Evolutionary conservation across 2,329 filamentous ascomycete species (phyloP).

Genomic region (Polytolypa hystricis): DNA sequence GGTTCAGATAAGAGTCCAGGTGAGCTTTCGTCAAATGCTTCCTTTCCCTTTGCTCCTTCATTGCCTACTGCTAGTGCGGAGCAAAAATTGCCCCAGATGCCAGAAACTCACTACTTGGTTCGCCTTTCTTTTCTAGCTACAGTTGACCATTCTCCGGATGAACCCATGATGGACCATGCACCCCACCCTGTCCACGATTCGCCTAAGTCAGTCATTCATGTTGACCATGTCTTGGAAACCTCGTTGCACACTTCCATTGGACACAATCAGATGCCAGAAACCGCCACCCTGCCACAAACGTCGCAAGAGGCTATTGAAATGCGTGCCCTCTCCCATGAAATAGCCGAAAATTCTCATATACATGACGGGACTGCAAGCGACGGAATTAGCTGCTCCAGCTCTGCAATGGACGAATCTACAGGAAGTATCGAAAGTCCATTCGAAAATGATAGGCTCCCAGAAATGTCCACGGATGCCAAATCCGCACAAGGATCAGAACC

Average conservation of each 20-base stretch:
- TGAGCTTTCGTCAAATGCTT: constrained; percentile 3
- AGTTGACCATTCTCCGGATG: background rate
- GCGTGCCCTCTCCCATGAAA: constrained; percentile 7
- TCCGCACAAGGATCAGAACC: too few species aligned
- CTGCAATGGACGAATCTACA: constrained; percentile 30
- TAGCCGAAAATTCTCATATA: constrained; percentile 9
- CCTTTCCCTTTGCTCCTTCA: background rate
- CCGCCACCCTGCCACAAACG: constrained; percentile 5
- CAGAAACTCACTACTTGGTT: constrained; percentile 4
- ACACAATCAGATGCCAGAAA: too few species aligned
- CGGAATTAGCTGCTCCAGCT: constrained; percentile 18
- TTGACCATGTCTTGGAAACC: too few species aligned
- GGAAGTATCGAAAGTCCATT: constrained; percentile 12
- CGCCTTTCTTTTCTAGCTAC: background rate
- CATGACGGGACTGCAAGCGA: constrained; percentile 9
- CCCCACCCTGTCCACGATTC: too few species aligned
- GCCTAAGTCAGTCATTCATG: too few species aligned
- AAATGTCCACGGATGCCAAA: too few species aligned
- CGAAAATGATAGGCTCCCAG: background rate
- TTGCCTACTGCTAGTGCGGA: too few species aligned
- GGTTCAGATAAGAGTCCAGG: constrained; percentile 12
- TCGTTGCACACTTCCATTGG: too few species aligned
- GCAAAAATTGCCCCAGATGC: background rate
- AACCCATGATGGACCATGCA: background rate
- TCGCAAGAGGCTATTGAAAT: constrained; percentile 11